Evolutionary conservation across 2,329 filamentous ascomycete genomes (phyloP).

Genomic region (Teratosphaeria viscida): DNA sequence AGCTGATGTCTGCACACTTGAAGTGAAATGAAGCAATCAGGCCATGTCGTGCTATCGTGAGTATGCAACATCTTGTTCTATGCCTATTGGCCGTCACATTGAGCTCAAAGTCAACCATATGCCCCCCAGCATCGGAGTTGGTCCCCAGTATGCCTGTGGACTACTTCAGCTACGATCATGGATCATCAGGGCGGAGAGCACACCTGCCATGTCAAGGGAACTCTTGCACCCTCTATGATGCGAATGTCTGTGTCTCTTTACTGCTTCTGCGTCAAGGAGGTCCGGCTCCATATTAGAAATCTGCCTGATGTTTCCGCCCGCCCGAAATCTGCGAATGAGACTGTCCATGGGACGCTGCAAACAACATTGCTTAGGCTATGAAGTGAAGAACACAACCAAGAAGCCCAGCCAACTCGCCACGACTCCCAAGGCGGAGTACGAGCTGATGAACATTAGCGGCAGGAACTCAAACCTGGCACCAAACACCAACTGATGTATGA

Average conservation of each 20-base stretch:
- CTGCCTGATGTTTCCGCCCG: background rate
- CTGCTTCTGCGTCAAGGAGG: too few relatives aligned
- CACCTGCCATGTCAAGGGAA: too few relatives aligned
- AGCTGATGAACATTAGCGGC: constrained; percentile 93
- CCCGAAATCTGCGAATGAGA: background rate
- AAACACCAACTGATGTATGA: constrained; percentile 75
- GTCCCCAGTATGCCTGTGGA: too few relatives aligned
- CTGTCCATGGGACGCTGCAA: background rate
- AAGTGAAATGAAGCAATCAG: background rate
- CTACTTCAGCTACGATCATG: too few relatives aligned
- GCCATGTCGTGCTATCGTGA: background rate
- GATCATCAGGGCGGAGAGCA: too few relatives aligned
- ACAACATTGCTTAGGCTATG: constrained; percentile 6
- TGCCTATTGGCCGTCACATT: background rate
- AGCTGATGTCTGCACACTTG: background rate
- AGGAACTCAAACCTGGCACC: constrained; percentile 77
- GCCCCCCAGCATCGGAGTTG: background rate
- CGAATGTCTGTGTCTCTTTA: too few relatives aligned
- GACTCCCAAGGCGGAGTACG: constrained; percentile 88
- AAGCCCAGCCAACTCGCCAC: constrained; percentile 93
- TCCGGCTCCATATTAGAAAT: too few relatives aligned
- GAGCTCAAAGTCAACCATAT: background rate
- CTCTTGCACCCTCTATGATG: too few relatives aligned
- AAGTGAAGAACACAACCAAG: constrained; percentile 73
- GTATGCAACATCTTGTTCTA: background rate